Evolutionary conservation across 2,329 filamentous ascomycete species (phyloP), one percentile per base, ranked within the genome.

Genomic region (Apiospora arundinis): DNA sequence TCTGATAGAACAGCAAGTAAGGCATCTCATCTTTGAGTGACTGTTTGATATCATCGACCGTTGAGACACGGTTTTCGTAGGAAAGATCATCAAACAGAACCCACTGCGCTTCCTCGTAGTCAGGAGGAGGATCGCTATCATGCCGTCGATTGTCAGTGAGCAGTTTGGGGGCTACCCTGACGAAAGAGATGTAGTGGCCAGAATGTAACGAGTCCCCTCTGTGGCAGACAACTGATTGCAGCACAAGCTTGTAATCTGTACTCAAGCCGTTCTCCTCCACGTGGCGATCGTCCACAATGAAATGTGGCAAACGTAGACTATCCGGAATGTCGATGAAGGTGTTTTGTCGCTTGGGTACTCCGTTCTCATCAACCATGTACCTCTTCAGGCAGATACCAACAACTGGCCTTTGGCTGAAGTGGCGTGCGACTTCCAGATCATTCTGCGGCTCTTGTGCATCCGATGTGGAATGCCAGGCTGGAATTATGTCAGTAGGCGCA

Each of bases 1-100:
- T 93, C 80, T 98, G 95, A 78, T 98, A 99, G 81, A 98, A 98
- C 0, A 99, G 85, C 8, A 98, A 88, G 80, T 98, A 98, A 0
- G 96, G 95, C 80, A 94, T 97, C 80, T 98, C 95, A n/a, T 92
- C 88, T 75, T 90, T 92, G 68, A 98, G 83, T 0, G 93, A 92
- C 75, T 92, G 83, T 73, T 93, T 91, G 76, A 92, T 89, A 74
- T 98, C 92, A 77, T 97, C 90, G 67, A 98, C 91, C 70, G 92
- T 87, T 0, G 87, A 87, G 3, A 98, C 92, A 37, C 95, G 90
- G 70, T 91, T 87, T 46, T 88, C 85, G 0, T 90, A 84, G 0
- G 81, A 80, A n/a, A 98, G 85, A 79, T 99, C 96, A 78, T 99
- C 96, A 76, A 97, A 98, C 48, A 92, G 92, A 80, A 97, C 91